These are phyloP conservation scores for Vitis rotundifolia DNA, from an alignment of 164 flowering plant species.

Conservation along the genomic window DNA sequence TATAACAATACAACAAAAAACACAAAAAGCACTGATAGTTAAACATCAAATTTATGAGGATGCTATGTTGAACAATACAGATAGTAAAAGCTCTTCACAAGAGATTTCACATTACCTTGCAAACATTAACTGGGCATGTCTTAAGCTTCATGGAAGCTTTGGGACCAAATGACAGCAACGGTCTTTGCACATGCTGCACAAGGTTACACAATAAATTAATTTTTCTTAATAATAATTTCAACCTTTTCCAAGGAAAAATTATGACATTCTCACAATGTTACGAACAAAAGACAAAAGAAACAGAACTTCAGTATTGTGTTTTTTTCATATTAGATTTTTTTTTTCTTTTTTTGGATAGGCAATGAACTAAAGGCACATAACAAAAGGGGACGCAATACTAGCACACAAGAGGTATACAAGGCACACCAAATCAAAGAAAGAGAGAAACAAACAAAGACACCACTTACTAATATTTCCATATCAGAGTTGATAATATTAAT, in stretches of 20 bases:
- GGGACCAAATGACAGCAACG: slow-evolving; percentile 90
- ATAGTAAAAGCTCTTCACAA: not conserved
- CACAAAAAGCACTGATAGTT: not conserved
- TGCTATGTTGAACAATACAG: not conserved
- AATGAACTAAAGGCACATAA: too few relatives aligned
- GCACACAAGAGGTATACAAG: too few relatives aligned
- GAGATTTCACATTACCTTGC: slow-evolving; percentile 55
- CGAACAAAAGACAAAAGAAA: too few relatives aligned
- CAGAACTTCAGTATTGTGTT: too few relatives aligned
- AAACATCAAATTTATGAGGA: not conserved
- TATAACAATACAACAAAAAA: slow-evolving; percentile 24
- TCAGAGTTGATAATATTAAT: too few relatives aligned
- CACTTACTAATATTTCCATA: slow-evolving; percentile 13
- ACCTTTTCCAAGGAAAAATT: too few relatives aligned
- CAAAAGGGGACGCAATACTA: too few relatives aligned
- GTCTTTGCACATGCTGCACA: slow-evolving; percentile 87
- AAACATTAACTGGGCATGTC: slow-evolving; percentile 76
- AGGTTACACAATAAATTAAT: not conserved
- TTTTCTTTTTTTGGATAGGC: too few relatives aligned
- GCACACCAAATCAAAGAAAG: too few relatives aligned
- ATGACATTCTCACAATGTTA: too few relatives aligned
- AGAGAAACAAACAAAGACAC: not conserved
- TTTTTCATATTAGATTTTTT: too few relatives aligned
- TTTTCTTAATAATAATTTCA: too few relatives aligned
- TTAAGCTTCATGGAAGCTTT: slow-evolving; percentile 74